Base-by-base conservation (phyloP, 2,329 filamentous ascomycete species). In the Colletotrichum destructivum region DNA sequence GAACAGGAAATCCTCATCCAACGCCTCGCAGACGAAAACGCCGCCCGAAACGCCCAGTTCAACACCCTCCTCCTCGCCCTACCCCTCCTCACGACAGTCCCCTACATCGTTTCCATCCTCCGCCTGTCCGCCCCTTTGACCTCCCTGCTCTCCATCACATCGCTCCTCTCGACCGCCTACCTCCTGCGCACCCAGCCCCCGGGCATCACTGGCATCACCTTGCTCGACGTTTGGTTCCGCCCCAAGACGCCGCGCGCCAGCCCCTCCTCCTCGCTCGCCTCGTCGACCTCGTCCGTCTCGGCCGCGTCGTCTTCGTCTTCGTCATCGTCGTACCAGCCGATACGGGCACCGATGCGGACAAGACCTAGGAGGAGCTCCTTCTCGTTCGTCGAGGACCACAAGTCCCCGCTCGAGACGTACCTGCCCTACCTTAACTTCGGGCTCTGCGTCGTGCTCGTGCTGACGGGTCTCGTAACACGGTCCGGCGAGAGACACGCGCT, bases 1-100 rank as follows among this genome's bases (percentile, higher is more conserved):
- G 90, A 92, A 76, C 92, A 94, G 84, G 91, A 93, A 77, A 78
- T 82, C 60, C 84, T 93, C 12, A 94, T 94, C 76, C 76, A 78
- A 18, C 77, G 79, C 54, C 88, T 94, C 42, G 79, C 85, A 46
- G 77, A 80, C 46, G 82, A 90, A 77, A 92, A 93, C 81, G 82
- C 84, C 68, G 77, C 82, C 64, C 87, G 86, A 80, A 90, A 92
- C 82, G 82, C 85, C 63, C 87, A 88, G 75, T 91, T 90, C 83
- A 85, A 85, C 64, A 82, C 84, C 71, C 71, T 86, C 75, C 90
- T 94, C 75, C 84, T 92, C 77, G 76, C 82, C 63, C 83, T 94
- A n/a, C 90, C 92, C 1, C 75, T 88, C 66, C 78, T 89, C 66
- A 85, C 88, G 61, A 80, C 85, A 4, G 69, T 91, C 18, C 86